Percentiles rank a stretch among this genome's conserved stretches.
These are phyloP conservation scores for Pythium brassicae DNA, from an alignment of 352 stramenopile species.

Conservation along the genomic window DNA sequence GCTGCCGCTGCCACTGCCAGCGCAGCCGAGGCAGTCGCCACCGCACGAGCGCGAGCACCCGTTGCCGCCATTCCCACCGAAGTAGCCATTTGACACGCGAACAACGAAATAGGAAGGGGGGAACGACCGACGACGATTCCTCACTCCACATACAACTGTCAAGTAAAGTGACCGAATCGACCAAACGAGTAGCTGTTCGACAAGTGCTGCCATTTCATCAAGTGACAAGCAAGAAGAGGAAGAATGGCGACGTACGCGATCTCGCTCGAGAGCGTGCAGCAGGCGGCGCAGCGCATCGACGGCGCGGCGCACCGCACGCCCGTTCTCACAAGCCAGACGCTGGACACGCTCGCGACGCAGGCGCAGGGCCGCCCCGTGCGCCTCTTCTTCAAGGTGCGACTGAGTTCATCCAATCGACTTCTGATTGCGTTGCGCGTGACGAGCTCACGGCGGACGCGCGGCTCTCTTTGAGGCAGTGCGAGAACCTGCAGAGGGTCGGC, in stretches of 20 bases:
- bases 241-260: slow-evolving; percentile 38
- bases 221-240: too few relatives aligned
- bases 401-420: neutral
- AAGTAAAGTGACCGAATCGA: too few relatives aligned
- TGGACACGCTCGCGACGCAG: slow-evolving; percentile 38
- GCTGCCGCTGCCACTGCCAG: neutral
- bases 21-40: too few relatives aligned
- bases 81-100: too few relatives aligned
- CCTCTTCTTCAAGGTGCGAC: slow-evolving; percentile 63
- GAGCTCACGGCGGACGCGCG: neutral
- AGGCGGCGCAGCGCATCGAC: slow-evolving; percentile 44
- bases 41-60: neutral
- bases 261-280: slow-evolving; percentile 43
- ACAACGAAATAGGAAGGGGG: neutral
- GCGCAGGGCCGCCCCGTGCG: slow-evolving; percentile 13
- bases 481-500: slow-evolving; percentile 79
- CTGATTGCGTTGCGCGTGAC: neutral
- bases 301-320: slow-evolving; percentile 59
- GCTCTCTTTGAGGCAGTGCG: slow-evolving; percentile 35
- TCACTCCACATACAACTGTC: too few relatives aligned
- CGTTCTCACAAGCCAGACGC: slow-evolving; percentile 49
- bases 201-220: too few relatives aligned
- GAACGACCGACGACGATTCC: too few relatives aligned
- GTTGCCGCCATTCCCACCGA: neutral
- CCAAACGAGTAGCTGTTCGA: too few relatives aligned